Conservation (phyloP, 2,329 filamentous ascomycete genomes). For the Talaromyces sp. region DNA sequence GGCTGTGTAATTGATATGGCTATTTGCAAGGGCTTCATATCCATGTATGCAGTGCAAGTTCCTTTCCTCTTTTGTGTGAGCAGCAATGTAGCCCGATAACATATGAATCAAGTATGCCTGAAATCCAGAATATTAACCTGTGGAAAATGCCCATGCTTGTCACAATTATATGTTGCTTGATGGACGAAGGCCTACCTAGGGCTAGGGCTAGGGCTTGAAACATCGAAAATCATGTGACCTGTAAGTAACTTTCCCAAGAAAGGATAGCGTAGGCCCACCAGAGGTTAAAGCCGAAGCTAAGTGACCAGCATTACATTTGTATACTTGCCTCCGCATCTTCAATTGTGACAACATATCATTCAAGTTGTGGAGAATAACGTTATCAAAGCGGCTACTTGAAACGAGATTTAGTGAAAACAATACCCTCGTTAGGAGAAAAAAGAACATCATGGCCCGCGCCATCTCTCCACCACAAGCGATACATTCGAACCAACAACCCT, state of each 20-base stretch:
- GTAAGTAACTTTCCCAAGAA: neutral
- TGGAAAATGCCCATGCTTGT: neutral
- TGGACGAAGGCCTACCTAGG: neutral
- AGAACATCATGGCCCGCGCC: neutral
- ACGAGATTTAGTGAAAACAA: neutral
- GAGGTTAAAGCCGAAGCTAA: neutral
- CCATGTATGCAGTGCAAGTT: neutral
- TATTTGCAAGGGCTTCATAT: neutral
- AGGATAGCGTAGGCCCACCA: neutral
- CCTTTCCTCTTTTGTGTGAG: neutral
- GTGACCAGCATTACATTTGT: slow-evolving; percentile 3
- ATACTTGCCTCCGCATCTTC: neutral
- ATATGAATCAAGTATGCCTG: neutral
- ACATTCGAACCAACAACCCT: neutral
- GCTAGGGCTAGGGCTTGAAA: neutral
- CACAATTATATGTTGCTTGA: neutral
- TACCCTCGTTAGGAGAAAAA: neutral
- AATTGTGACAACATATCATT: neutral
- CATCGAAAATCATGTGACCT: neutral
- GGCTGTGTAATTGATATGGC: too few species aligned
- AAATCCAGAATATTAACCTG: neutral
- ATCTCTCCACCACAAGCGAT: neutral
- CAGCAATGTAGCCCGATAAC: too few species aligned
- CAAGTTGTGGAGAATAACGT: neutral
- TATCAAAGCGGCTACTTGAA: neutral